Evolutionary conservation across 164 flowering plant genomes (phyloP), one percentile per base, ranked within the genome.

Genomic region (Vitis cinerea): DNA sequence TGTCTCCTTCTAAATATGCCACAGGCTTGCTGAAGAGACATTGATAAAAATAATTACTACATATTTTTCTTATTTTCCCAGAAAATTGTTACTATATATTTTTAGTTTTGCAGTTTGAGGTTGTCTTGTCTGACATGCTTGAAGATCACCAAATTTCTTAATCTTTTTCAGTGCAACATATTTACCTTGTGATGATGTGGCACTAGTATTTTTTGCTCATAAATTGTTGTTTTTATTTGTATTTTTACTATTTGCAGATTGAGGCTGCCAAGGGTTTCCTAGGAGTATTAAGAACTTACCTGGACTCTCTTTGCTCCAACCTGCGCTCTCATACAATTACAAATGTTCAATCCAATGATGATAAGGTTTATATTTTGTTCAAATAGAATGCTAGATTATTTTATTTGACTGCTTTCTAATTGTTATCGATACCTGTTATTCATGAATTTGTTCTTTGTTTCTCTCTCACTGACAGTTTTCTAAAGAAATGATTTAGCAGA

Each of bases 271-370:
- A 86, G 69, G 93, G 88, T 51, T 93, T 95, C 78, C 77, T 93
- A 16, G 71, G 77, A 29, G 92, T 87, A 53, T 68, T 95, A 62
- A 83, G 98, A 76, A 75, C 86, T 17, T 93, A 93, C 74, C 76
- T 93, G 87, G 98, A 95, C 72, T 85, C 91, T 37, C 92, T 95
- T 64, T 91, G 98, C 83, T 84, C 91, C 49, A 91, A 91, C 74
- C 75, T 95, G 74, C 96, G 98, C 10, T 91, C 99, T 53, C 99
- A 93, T 65, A 95, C 99, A 50, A 95, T 95, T 52, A 95, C 99
- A 37, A 95, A 93, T 75, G 99, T 95, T 65, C 99, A 95, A 65
- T 91, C 98, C 51, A 90, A 95, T 67, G 86, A 93, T 75, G 99
- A 95, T 75, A 95, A 93, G 98, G 99, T 95, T 55, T n/a, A 80